Conservation (phyloP, 2,329 filamentous ascomycete species). For the Acarospora socialis region DNA sequence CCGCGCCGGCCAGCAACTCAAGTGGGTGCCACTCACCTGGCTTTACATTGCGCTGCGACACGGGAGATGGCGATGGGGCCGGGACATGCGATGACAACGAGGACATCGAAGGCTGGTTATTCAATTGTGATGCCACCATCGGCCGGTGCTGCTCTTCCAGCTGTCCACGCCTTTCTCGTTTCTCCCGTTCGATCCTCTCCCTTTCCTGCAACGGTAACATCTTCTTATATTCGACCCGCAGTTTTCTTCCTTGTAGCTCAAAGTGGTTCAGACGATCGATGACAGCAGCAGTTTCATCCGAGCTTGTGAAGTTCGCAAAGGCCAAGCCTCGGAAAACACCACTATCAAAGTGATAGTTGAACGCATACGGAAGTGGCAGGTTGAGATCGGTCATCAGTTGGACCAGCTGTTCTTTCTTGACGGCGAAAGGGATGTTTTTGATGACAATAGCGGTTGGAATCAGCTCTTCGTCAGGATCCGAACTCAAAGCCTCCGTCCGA, state of each 20-base stretch:
- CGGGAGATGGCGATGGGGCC: constrained; percentile 51
- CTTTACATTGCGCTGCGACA: constrained; percentile 41
- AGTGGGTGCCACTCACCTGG: constrained; percentile 31
- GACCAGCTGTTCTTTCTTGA: constrained; percentile 91
- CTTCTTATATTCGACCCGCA: constrained; percentile 98
- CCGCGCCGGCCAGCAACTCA: constrained; percentile 13
- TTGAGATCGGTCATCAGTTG: constrained; percentile 89
- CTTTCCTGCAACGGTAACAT: constrained; percentile 92
- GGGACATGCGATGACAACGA: constrained; percentile 55
- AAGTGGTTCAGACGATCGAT: constrained; percentile 93
- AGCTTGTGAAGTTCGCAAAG: constrained; percentile 95
- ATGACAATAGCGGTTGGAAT: constrained; percentile 98
- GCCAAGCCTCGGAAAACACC: constrained; percentile 91
- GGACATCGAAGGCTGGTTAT: constrained; percentile 75
- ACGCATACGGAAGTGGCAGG: constrained; percentile 88
- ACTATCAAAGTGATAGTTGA: constrained; percentile 99
- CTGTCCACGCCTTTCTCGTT: constrained; percentile 88
- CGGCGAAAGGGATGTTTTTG: constrained; percentile 98
- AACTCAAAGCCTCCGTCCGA: constrained; percentile 27
- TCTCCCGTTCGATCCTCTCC: constrained; percentile 91
- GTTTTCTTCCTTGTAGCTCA: constrained; percentile 84
- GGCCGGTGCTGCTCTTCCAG: constrained; percentile 91
- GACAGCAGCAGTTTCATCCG: constrained; percentile 82
- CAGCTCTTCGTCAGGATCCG: constrained; percentile 56
- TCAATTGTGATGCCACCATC: constrained; percentile 49